Percentiles rank a stretch among this genome's conserved stretches.
These are phyloP conservation scores for Nematodospora anomalae DNA, from an alignment of 1,139 yeast genomes.

Conservation along the genomic window DNA sequence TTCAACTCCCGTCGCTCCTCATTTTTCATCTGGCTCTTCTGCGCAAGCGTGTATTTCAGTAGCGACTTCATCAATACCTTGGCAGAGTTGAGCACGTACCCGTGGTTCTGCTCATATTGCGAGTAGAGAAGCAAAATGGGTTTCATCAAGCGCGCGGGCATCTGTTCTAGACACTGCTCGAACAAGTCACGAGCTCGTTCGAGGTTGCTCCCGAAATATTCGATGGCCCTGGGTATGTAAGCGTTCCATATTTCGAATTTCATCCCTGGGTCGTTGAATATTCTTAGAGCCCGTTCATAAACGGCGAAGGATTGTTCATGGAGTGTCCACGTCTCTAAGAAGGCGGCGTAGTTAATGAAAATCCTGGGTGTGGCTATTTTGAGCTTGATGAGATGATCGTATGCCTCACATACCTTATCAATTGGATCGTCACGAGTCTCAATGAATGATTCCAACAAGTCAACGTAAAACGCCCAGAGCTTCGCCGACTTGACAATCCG, in stretches of 20 bases:
- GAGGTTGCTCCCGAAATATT: slow-evolving; percentile 23
- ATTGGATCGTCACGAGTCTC: slow-evolving; percentile 26
- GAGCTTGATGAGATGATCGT: slow-evolving; percentile 58
- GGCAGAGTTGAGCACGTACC: slow-evolving; percentile 29
- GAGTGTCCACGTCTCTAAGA: slow-evolving; percentile 51
- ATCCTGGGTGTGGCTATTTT: slow-evolving; percentile 72
- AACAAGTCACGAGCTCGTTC: slow-evolving; percentile 75
- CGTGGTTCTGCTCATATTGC: slow-evolving; percentile 50
- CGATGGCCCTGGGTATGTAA: slow-evolving; percentile 57
- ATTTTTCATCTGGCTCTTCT: not conserved
- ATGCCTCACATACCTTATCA: slow-evolving; percentile 36
- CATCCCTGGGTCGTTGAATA: slow-evolving; percentile 61
- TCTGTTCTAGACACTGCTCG: slow-evolving; percentile 49
- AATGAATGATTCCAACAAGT: slow-evolving; percentile 64
- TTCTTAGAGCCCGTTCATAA: slow-evolving; percentile 64
- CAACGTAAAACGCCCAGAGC: slow-evolving; percentile 76
- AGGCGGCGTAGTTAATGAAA: slow-evolving; percentile 64
- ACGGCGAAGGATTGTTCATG: slow-evolving; percentile 57
- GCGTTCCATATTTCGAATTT: slow-evolving; percentile 69
- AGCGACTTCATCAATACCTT: slow-evolving; percentile 25
- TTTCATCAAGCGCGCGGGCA: slow-evolving; percentile 45
- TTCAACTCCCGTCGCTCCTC: slow-evolving; percentile 15
- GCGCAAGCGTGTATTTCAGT: slow-evolving; percentile 4
- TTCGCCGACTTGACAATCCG: slow-evolving; percentile 59
- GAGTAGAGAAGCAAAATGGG: slow-evolving; percentile 58